These are phyloP conservation scores for Orbilia javanica DNA, from an alignment of 2,329 filamentous ascomycete genomes.

Conservation along the genomic window DNA sequence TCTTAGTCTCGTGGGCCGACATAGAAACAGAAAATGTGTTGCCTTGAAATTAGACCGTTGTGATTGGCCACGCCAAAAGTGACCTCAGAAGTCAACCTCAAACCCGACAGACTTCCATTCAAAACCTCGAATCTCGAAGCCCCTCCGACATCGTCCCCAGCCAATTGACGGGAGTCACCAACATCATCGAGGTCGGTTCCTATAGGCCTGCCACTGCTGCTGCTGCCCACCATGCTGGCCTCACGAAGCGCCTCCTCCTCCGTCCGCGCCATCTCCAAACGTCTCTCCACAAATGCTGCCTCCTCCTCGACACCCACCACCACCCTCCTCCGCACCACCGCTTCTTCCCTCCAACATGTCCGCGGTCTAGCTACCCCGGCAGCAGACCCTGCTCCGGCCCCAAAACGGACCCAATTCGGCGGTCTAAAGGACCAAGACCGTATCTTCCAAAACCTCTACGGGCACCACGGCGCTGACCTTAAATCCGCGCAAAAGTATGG, in stretches of 20 bases:
- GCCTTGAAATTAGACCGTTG: constrained; percentile 37
- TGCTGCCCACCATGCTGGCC: constrained; percentile 46
- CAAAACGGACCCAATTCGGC: constrained; percentile 79
- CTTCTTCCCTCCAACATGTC: constrained; percentile 69
- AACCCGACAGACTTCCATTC: constrained; percentile 32
- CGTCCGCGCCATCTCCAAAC: constrained; percentile 50
- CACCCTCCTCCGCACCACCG: constrained; percentile 63
- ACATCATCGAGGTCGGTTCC: constrained; percentile 34
- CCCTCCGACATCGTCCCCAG: constrained; percentile 10
- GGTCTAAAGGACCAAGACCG: constrained; percentile 95
- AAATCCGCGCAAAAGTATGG: constrained; percentile 97
- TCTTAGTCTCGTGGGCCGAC: too few relatives aligned
- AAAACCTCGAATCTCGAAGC: constrained; percentile 4
- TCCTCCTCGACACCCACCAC: constrained; percentile 59
- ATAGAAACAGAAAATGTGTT: constrained; percentile 35
- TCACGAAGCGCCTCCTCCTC: constrained; percentile 49
- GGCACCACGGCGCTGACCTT: constrained; percentile 88
- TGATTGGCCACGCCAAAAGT: constrained; percentile 50
- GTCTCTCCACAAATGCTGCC: constrained; percentile 31
- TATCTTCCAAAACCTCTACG: constrained; percentile 99
- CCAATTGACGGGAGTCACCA: constrained; percentile 54
- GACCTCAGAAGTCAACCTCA: constrained; percentile 41
- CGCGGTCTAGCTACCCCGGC: constrained; percentile 85
- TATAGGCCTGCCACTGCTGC: constrained; percentile 34
- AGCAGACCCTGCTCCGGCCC: constrained; percentile 69